Evolutionary conservation across 352 stramenopile species (phyloP).

Genomic region (Phytophthora aleatoria): DNA sequence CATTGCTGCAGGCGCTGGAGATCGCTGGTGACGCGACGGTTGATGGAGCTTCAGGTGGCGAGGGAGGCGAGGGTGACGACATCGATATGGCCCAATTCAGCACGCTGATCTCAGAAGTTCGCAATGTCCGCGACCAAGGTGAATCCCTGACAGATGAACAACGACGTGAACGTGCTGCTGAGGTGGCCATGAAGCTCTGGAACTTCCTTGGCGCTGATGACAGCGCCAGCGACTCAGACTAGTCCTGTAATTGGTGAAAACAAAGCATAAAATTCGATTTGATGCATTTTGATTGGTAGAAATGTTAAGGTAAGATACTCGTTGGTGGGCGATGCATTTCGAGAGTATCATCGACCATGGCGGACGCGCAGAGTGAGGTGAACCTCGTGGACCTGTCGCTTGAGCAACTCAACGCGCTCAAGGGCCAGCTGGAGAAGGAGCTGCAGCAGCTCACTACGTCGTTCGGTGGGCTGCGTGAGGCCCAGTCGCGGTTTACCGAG

Average conservation of each 20-base stretch:
- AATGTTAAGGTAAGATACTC: conserved; percentile 20
- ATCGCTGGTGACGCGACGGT: conserved; percentile 29
- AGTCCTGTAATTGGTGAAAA: conserved; percentile 40
- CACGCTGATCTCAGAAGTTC: conserved; percentile 66
- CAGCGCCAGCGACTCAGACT: conserved; percentile 35
- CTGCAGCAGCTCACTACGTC: conserved; percentile 76
- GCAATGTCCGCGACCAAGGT: conserved; percentile 62
- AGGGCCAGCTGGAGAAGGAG: conserved; percentile 88
- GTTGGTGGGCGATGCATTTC: conserved; percentile 30
- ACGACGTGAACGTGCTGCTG: conserved; percentile 64
- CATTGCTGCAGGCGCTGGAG: conserved; percentile 53
- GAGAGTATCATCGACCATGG: conserved; percentile 39
- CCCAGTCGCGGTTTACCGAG: conserved; percentile 77
- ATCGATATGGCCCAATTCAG: conserved; percentile 68
- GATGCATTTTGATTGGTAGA: conserved; percentile 21
- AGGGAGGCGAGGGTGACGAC: conserved; percentile 43
- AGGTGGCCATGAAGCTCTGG: conserved; percentile 83
- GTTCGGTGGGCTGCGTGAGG: conserved; percentile 73
- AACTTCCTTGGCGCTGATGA: conserved; percentile 60
- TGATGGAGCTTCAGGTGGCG: conserved; percentile 1
- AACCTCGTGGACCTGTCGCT: conserved; percentile 90
- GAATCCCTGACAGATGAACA: conserved; percentile 61
- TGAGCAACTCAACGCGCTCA: conserved; percentile 93
- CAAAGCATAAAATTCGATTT: conserved; percentile 3
- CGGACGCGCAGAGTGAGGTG: conserved; percentile 57